Evolutionary conservation across 176 grass and related monocot species (phyloP).

Genomic region (Oryza rufipogon): DNA sequence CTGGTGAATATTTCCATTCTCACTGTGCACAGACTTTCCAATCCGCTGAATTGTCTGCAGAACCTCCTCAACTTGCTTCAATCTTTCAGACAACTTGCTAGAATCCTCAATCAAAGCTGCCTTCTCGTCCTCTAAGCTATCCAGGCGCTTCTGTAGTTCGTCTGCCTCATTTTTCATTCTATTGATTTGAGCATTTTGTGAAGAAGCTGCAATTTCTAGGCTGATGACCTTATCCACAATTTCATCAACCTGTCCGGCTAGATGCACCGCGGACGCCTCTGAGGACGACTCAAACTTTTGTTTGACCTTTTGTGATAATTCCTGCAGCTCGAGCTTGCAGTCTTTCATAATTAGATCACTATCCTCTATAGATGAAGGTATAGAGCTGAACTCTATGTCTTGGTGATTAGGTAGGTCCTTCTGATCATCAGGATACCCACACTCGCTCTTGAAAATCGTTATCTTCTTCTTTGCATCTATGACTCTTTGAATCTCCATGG

Average conservation of each 20-base stretch:
- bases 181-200: constrained; percentile 62
- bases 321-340: constrained; percentile 50
- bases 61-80: constrained; percentile 58
- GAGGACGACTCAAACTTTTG: constrained; percentile 48
- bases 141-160: constrained; percentile 51
- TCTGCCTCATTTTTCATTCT: constrained; percentile 65
- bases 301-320: constrained; percentile 58
- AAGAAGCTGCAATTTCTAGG: constrained; percentile 61
- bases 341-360: constrained; percentile 40
- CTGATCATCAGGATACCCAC: constrained; percentile 33
- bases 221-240: constrained; percentile 63
- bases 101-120: constrained; percentile 40
- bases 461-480: constrained; percentile 63
- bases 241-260: constrained; percentile 63
- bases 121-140: constrained; percentile 51
- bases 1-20: constrained; percentile 38
- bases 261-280: constrained; percentile 53
- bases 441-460: constrained; percentile 60
- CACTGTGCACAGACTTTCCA: constrained; percentile 43
- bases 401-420: constrained; percentile 31
- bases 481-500: constrained; percentile 58
- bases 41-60: constrained; percentile 48
- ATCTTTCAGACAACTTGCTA: constrained; percentile 46
- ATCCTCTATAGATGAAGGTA: neutral
- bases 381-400: constrained; percentile 26